phyloP scores from a whole-genome alignment of 2,329 filamentous ascomycete genomes.

The Trichothecium roseum region DNA sequence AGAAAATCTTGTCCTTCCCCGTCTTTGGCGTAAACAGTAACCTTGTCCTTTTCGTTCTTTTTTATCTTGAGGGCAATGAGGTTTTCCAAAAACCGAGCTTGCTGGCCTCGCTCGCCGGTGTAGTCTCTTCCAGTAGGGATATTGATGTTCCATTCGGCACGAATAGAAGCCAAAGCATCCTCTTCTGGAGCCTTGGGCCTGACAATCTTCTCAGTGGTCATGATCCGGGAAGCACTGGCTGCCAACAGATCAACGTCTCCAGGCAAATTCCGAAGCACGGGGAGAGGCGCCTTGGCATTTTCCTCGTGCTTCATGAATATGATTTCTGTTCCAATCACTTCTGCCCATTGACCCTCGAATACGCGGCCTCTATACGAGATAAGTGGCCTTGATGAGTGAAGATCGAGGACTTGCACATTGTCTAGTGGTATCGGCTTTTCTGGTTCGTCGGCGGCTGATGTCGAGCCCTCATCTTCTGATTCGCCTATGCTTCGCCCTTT shows the following conservation, averaged over 20 bases:
- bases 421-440: conserved; percentile 10
- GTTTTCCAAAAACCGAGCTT: conserved; percentile 52
- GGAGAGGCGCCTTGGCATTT: conserved; percentile 16
- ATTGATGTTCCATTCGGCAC: conserved; percentile 30
- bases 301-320: conserved; percentile 47
- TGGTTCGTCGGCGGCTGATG: conserved; percentile 3
- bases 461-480: conserved; percentile 3
- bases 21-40: conserved; percentile 47
- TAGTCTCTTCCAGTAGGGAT: conserved; percentile 35
- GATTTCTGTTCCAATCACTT: conserved; percentile 75
- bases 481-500: conserved; percentile 9
- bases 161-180: conserved; percentile 26
- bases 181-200: conserved; percentile 29
- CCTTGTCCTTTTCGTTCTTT: conserved; percentile 54
- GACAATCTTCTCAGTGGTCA: conserved; percentile 54
- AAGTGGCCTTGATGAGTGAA: conserved; percentile 67
- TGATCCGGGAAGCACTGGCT: conserved; percentile 59
- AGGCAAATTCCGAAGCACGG: conserved; percentile 38
- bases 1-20: conserved; percentile 29
- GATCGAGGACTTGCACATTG: conserved; percentile 69
- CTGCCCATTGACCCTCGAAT: conserved; percentile 72
- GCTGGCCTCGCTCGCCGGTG: conserved; percentile 35
- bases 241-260: conserved; percentile 61
- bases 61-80: conserved; percentile 54
- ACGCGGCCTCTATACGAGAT: conserved; percentile 70